Evolutionary conservation across 2,329 filamentous ascomycete genomes (phyloP), one percentile per base, ranked within the genome.

Genomic region (Cercospora brassicicola): DNA sequence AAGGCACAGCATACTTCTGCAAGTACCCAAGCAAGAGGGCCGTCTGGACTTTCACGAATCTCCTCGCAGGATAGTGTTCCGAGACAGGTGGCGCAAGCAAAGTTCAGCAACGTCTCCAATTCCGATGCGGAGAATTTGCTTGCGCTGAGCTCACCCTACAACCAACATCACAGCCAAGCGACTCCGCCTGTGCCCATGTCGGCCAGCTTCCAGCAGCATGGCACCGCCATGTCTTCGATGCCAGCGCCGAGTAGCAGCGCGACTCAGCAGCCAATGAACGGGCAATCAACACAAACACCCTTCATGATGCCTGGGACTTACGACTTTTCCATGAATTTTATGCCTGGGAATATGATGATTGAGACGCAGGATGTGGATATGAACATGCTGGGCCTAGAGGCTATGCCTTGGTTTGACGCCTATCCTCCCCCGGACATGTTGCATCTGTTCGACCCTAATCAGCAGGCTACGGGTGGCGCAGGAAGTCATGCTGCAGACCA

Each of bases 351-450:
- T 67, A 90, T 93, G 80, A 89, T 91, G 69, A 91, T 94, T 71
- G 88, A 92, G 76, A 90, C 88, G 68, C 90, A 92, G 70, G 90
- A 94, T 71, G 88, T 94, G 36, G 90, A 94, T 71, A 90, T 94
- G 83, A 87, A 86, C 26, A 82, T 87, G 4, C 80, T 93, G 18
- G 89, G 88, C 1, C 86, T 88, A 15, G 90, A 92, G 53, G 86
- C 92, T 79, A 87, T 91, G 83, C 88, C 89, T 0, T 94, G 91
- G 90, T 81, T 93, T 10, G 91, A 92, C 73, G 91, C 91, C 68
- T 81, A 93, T 6, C 90, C 90, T 0, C 67, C 65, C 7, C 67
- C 71, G n/a, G 66, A 70, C 28, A 72, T 76, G 71, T 71, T 73
- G 70, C 65, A 65, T 13, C 55, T 75, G 55, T 75, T 74, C 56